These are phyloP conservation scores for Populus euphratica DNA, from an alignment of 345 rosid species.

Conservation along the genomic window DNA sequence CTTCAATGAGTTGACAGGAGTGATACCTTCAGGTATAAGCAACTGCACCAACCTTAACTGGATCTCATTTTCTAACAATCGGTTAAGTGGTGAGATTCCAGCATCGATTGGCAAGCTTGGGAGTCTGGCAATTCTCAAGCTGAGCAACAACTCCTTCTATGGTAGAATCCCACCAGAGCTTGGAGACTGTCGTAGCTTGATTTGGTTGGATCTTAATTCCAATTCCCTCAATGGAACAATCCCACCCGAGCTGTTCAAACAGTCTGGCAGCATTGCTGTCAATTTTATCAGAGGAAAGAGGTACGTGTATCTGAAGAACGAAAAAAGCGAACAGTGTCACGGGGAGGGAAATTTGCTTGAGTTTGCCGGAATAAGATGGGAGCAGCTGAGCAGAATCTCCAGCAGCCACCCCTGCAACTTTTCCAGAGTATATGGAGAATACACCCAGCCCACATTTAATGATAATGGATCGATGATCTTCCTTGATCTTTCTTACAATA, in stretches of 20 bases:
- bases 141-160: constrained; percentile 78
- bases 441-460: constrained; percentile 70
- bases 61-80: constrained; percentile 86
- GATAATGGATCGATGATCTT: constrained; percentile 92
- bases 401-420: constrained; percentile 79
- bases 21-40: constrained; percentile 64
- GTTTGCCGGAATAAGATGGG: constrained; percentile 71
- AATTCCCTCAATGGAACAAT: constrained; percentile 65
- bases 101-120: constrained; percentile 67
- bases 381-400: constrained; percentile 55
- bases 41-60: constrained; percentile 76
- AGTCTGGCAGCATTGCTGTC: constrained; percentile 75
- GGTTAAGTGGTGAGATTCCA: constrained; percentile 73
- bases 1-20: constrained; percentile 76
- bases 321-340: constrained; percentile 73
- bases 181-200: constrained; percentile 79
- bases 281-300: constrained; percentile 77
- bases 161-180: constrained; percentile 88
- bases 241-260: constrained; percentile 75
- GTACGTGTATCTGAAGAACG: constrained; percentile 72
- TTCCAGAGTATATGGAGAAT: constrained; percentile 65
- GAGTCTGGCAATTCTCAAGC: constrained; percentile 77
- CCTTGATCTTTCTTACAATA: constrained; percentile 80
- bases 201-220: constrained; percentile 91
- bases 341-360: constrained; percentile 94